Evolutionary conservation across 805 yeast genomes (phyloP).

Genomic region (Candida taoyuanica): DNA sequence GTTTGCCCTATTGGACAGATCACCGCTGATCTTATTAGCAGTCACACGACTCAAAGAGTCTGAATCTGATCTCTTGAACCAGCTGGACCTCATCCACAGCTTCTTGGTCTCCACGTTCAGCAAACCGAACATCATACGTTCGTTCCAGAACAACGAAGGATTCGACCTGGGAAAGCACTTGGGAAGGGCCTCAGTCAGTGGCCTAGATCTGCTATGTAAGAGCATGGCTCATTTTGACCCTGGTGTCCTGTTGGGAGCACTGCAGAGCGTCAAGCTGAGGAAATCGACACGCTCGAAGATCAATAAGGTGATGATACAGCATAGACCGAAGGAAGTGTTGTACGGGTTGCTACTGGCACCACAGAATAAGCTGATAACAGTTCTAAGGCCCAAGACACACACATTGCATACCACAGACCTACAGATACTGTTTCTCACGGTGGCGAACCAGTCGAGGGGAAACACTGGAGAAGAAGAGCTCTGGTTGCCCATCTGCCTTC

Average conservation of each 20-base stretch:
- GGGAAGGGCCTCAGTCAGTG: conserved; percentile 69
- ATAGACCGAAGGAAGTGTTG: conserved; percentile 50
- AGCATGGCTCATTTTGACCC: conserved; percentile 52
- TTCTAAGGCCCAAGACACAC: conserved; percentile 73
- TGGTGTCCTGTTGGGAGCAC: conserved; percentile 56
- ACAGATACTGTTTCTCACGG: conserved; percentile 65
- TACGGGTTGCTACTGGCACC: conserved; percentile 72
- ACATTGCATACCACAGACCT: conserved; percentile 78
- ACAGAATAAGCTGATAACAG: conserved; percentile 60
- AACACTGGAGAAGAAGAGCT: conserved; percentile 54
- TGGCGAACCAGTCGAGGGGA: conserved; percentile 41
- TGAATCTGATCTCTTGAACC: conserved; percentile 48
- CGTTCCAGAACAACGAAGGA: conserved; percentile 67
- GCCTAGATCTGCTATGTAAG: conserved; percentile 58
- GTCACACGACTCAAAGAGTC: conserved; percentile 54
- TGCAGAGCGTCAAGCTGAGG: conserved; percentile 58
- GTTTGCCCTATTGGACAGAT: conserved; percentile 55
- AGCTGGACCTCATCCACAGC: conserved; percentile 67
- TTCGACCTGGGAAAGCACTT: conserved; percentile 76
- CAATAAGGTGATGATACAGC: conserved; percentile 47
- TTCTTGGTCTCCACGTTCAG: conserved; percentile 79
- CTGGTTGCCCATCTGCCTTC: conserved; percentile 93
- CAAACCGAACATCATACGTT: conserved; percentile 67
- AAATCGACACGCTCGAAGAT: conserved; percentile 54
- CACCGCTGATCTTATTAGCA: conserved; percentile 73